A percentile compares a stretch with the other conserved stretches of the same genome.
Conservation (phyloP, 2,329 filamentous ascomycete genomes). For the Apiospora phragmitis region DNA sequence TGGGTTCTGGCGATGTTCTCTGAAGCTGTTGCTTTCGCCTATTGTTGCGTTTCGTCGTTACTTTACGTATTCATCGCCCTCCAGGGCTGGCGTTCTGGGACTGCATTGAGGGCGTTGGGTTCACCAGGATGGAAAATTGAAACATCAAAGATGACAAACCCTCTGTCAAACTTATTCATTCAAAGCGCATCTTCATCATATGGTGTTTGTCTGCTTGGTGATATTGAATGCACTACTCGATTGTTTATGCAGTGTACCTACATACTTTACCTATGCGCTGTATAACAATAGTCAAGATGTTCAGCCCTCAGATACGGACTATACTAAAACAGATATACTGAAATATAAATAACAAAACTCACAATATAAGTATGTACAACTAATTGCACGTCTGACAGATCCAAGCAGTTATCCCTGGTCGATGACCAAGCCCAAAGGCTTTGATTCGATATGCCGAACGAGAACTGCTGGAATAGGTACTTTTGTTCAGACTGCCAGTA, state of each 20-base stretch:
- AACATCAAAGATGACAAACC: not conserved
- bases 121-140: slow-evolving; percentile 3
- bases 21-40: slow-evolving; percentile 6
- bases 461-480: not conserved
- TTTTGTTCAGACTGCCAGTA: not conserved
- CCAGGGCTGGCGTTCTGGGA: slow-evolving; percentile 11
- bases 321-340: not conserved
- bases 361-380: no score
- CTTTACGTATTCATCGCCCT: slow-evolving; percentile 9
- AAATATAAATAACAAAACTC: no score
- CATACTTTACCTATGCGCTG: no score
- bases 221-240: not conserved
- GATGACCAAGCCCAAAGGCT: not conserved
- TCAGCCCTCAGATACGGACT: not conserved
- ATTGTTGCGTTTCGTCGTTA: not conserved
- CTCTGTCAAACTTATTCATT: not conserved
- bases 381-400: no score
- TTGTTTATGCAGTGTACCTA: not conserved
- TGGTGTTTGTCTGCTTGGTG: not conserved
- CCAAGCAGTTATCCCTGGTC: not conserved
- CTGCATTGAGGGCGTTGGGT: slow-evolving; percentile 11
- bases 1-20: not conserved
- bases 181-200: not conserved
- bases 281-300: not conserved
- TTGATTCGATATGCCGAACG: not conserved